A percentile compares a stretch with the other conserved stretches of the same genome.
phyloP scores from a whole-genome alignment of 1,139 yeast genomes.

The Pichia sorboxylosa region DNA sequence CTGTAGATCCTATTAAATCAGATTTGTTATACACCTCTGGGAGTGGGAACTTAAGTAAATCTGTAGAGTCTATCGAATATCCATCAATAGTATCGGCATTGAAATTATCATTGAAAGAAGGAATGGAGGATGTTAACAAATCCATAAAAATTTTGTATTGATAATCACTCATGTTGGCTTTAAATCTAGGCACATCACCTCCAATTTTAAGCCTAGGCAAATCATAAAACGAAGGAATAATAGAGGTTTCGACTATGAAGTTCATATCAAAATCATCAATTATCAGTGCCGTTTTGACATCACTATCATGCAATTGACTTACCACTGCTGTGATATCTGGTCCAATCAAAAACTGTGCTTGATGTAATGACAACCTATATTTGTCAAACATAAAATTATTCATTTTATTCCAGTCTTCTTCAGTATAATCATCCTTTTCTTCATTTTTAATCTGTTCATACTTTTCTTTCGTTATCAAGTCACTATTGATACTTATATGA shows the following conservation, averaged over 20 bases:
- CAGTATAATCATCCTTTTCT: slow-evolving; percentile 49
- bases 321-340: slow-evolving; percentile 69
- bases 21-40: not conserved
- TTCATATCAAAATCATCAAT: slow-evolving; percentile 69
- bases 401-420: slow-evolving; percentile 61
- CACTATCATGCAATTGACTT: slow-evolving; percentile 47
- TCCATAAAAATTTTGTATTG: slow-evolving; percentile 85
- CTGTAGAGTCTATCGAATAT: not conserved
- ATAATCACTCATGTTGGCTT: slow-evolving; percentile 68
- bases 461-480: slow-evolving; percentile 60
- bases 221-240: slow-evolving; percentile 62
- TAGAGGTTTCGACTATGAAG: slow-evolving; percentile 67
- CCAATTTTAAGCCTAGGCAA: slow-evolving; percentile 64
- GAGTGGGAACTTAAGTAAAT: not conserved
- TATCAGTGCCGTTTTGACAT: slow-evolving; percentile 41
- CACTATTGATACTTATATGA: slow-evolving; percentile 75
- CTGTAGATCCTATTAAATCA: not conserved
- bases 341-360: slow-evolving; percentile 84
- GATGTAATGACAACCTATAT: slow-evolving; percentile 63
- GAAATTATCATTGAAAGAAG: slow-evolving; percentile 32
- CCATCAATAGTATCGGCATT: slow-evolving; percentile 3
- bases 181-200: slow-evolving; percentile 69
- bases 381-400: slow-evolving; percentile 83
- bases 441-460: slow-evolving; percentile 64
- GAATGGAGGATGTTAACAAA: slow-evolving; percentile 55